phyloP scores from a whole-genome alignment of 257 asterid genomes.

The Salvia rosmarinus region DNA sequence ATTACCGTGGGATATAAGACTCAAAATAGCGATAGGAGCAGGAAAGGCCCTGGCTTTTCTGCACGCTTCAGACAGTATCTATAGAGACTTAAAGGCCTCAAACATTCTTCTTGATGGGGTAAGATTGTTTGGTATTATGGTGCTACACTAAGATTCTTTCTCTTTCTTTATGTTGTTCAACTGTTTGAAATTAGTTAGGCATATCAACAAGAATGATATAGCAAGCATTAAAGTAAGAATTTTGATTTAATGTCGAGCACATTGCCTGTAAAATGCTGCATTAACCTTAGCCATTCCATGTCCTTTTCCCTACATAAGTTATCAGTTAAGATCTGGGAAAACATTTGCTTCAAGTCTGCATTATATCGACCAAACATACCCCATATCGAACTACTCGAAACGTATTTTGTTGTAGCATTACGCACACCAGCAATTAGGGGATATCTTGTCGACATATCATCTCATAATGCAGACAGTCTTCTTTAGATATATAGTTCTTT shows the following conservation, averaged over 20 bases:
- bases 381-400: neutral
- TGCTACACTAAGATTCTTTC: slow-evolving; percentile 1
- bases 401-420: neutral
- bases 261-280: neutral
- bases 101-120: slow-evolving; percentile 68
- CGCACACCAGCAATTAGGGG: neutral
- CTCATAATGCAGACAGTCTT: neutral
- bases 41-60: slow-evolving; percentile 57
- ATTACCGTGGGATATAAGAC: slow-evolving; percentile 58
- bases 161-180: neutral
- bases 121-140: slow-evolving; percentile 25
- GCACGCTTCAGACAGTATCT: slow-evolving; percentile 55
- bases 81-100: slow-evolving; percentile 66
- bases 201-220: neutral
- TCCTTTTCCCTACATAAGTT: neutral
- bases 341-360: neutral
- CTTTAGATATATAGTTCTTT: neutral
- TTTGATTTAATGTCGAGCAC: neutral
- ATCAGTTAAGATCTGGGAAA: neutral
- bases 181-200: slow-evolving; percentile 6
- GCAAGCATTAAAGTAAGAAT: neutral
- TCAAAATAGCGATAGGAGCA: slow-evolving; percentile 61
- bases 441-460: neutral
- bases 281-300: neutral
- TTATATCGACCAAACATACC: too few species aligned